A percentile compares a stretch with the other conserved stretches of the same genome.
phyloP scores from a whole-genome alignment of 2,329 filamentous ascomycete species.

The Graphiopsis chlorocephala region DNA sequence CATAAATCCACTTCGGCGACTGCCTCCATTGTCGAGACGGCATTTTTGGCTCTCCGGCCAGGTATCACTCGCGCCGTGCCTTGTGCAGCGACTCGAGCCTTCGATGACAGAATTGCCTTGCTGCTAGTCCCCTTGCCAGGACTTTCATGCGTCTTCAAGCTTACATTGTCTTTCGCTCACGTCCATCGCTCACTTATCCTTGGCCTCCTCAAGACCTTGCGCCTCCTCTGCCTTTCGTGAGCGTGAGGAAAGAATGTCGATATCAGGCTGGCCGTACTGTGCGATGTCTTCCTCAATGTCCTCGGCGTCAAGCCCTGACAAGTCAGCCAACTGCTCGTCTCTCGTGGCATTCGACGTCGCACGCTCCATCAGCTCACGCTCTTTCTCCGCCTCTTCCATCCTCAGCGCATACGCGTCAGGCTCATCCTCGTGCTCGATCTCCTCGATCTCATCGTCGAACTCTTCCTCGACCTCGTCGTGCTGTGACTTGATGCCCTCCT shows the following conservation, averaged over 20 bases:
- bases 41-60: neutral
- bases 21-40: neutral
- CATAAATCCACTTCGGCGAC: neutral
- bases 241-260: constrained; percentile 9
- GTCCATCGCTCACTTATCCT: neutral
- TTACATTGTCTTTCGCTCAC: neutral
- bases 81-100: neutral
- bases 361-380: constrained; percentile 10
- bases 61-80: neutral
- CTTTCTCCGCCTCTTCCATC: constrained; percentile 6
- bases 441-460: constrained; percentile 10
- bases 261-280: constrained; percentile 2
- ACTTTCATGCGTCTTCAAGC: neutral
- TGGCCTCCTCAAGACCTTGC: neutral
- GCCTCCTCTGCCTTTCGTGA: constrained; percentile 5
- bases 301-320: neutral
- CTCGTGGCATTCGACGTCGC: neutral
- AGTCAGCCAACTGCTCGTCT: constrained; percentile 11
- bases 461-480: constrained; percentile 19
- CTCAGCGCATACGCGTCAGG: constrained; percentile 7
- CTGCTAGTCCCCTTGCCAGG: neutral
- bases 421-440: neutral
- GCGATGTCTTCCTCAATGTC: neutral
- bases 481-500: neutral
- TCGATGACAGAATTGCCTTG: neutral